A percentile compares a stretch with the other conserved stretches of the same genome.
Evolutionary conservation across 2,329 filamentous ascomycete species (phyloP).

Genomic region (Cladophialophora chaetospira): DNA sequence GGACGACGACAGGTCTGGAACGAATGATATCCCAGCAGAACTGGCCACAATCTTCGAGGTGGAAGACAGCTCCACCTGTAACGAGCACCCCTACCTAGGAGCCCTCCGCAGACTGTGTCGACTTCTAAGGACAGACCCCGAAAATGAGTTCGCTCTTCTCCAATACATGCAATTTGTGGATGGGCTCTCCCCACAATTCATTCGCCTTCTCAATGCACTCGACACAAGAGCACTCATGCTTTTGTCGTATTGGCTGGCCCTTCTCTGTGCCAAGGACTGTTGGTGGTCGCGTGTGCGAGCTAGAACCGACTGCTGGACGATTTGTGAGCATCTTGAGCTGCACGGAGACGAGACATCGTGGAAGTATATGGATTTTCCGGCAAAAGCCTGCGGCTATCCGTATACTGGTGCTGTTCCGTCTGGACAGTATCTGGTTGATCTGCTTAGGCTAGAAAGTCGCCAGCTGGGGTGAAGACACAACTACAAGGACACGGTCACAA

Average conservation of each 20-base stretch:
- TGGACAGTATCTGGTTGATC: background rate
- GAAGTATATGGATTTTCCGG: slow-evolving; percentile 18
- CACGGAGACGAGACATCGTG: slow-evolving; percentile 3
- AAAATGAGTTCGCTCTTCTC: background rate
- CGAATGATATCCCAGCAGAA: slow-evolving; percentile 1
- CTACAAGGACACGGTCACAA: no score
- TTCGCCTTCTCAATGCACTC: slow-evolving; percentile 7
- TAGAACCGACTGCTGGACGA: slow-evolving; percentile 9
- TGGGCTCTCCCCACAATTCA: slow-evolving; percentile 5
- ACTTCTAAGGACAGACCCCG: slow-evolving; percentile 4
- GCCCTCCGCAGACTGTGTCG: slow-evolving; percentile 11
- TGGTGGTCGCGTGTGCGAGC: slow-evolving; percentile 12
- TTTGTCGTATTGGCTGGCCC: slow-evolving; percentile 15
- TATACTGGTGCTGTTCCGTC: background rate
- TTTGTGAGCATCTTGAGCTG: slow-evolving; percentile 12
- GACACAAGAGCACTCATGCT: slow-evolving; percentile 13
- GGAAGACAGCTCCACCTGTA: background rate
- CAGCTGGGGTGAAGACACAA: no score
- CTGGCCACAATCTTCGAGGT: slow-evolving; percentile 3
- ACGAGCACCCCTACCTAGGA: slow-evolving; percentile 4
- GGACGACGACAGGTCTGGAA: slow-evolving; percentile 7
- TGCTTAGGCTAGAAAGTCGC: no score
- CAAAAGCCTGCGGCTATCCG: slow-evolving; percentile 9
- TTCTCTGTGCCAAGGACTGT: slow-evolving; percentile 12
- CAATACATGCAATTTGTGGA: slow-evolving; percentile 16